Evolutionary conservation across 140 eudicot species (phyloP), one percentile per base, ranked within the genome.

Genomic region (Erigeron philadelphicus): DNA sequence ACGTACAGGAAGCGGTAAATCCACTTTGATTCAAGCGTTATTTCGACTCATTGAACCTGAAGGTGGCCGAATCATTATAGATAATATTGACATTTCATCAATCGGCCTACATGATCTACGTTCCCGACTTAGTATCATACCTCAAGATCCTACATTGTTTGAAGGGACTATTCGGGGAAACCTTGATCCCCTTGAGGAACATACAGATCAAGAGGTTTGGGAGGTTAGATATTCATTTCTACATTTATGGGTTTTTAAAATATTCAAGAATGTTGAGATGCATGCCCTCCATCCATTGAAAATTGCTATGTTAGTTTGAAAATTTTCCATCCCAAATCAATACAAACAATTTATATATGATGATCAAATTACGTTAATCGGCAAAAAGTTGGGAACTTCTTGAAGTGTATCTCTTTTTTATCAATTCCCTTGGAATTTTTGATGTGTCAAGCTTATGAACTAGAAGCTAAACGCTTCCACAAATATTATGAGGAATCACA

Each of bases 1-100:
- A n/a, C 96, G 97, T 50, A 91, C 97, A 1, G 97, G 97, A 74
- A 88, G 97, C 66, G 97, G 97, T 8, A 91, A 91, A 79, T 91
- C 97, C 1, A 91, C 97, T 65, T 66, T 91, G 63, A 88, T 91
- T 46, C 97, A 91, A 71, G 97, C 95, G 1, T 67, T 91, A 13
- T 91, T 91, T 64, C 84, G 97, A 23, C 73, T 88, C 72, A 70
- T 91, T 71, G 96, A 91, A 81, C 97, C 96, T n/a, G 87, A 80
- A 44, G 78, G 85, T 49, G 97, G 97, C 19, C 79, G 80, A 40
- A 91, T 91, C 11, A 82, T 91, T 35, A 88, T 91, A 21, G 97
- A 91, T 75, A 74, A 81, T 68, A 81, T 88, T 74, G 97, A 91
- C 76, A 91, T 91, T 72, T 75, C 89, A 70, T 72, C 86, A 3